Evolutionary conservation across 192 early-diverging fungal species (phyloP), one percentile per base, ranked within the genome.

Genomic region (Gonapodya sp.): DNA sequence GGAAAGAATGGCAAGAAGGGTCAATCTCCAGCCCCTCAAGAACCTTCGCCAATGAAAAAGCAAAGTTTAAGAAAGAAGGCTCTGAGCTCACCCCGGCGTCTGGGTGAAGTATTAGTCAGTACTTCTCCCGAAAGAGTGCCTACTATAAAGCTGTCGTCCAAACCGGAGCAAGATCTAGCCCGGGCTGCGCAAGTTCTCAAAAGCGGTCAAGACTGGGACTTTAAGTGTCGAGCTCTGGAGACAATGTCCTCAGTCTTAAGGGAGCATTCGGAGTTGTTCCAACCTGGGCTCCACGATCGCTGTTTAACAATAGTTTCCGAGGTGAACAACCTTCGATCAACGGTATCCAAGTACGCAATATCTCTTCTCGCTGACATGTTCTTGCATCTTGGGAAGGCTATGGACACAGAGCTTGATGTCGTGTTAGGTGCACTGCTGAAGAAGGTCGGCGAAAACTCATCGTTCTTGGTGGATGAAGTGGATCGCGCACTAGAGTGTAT

Each of bases 371-470:
- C 36, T 31, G 75, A 31, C 18, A 78, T 85, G 79, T 85, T 80
- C 74, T 35, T 34, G 0, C n/a, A 80, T 31, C 75, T 82, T 0
- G 80, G 81, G 0, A 82, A 84, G 34, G 73, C 81, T 0, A 81
- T 85, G 81, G 85, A 85, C 37, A 81, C 80, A 36, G 79, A 80
- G 34, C 35, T 85, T 37, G 85, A 85, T 35, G 31, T 83, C 2
- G 80, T 80, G 0, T 81, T 85, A 30, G 73, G 35, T 35, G n/a
- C 83, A 1, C 78, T 85, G 16, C 35, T 85, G 79, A 82, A 83
- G 36, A 85, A 85, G 75, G 64, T 85, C 36, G 85, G 85, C 14
- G 85, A 85, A 73, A 83, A 83, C 2, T 80, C 34, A 30, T 79
- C 75, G 18, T 85, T 85, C 73, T 82, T 85, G 1, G 31, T 85